Evolutionary conservation across 371 early-diverging fungal genomes (phyloP), one percentile per base, ranked within the genome.

Genomic region (Dichotomocladium elegans): DNA sequence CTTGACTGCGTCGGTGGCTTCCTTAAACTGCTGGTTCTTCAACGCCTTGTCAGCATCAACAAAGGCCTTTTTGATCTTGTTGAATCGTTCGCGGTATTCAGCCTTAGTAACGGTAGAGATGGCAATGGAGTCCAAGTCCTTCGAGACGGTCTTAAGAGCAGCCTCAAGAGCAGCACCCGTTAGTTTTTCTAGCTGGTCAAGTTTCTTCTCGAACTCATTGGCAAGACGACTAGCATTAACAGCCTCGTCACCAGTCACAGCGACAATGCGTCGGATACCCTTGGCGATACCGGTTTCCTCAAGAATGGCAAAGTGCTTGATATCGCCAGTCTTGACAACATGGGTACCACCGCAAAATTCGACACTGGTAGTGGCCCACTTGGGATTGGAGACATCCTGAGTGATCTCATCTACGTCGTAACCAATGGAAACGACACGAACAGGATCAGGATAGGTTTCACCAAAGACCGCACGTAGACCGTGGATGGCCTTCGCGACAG

Each of bases 321-420:
- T 96, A 40, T 98, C 96, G 12, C 86, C 79, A 5, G 99, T 97
- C 76, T 89, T 87, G 26, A 73, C 71, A 29, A 99, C 99, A 65
- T 99, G 99, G 62, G 99, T 98, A 61, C 99, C 99, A 67, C 99
- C 99, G 72, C 99, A 99, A 70, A 99, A 91, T 77, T 99, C 99
- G 48, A 96, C 82, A 43, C 93, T 91, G 60, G 85, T 80, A 29
- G 80, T 74, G 6, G 72, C 69, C 94, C 95, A 96, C 50, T 86
- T 79, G 33, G 81, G 80, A 61, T 95, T 91, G 30, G 79, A 61
- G 1, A 92, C 89, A 64, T 95, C 86, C 51, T 83, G 74, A 26
- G 94, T 77, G 41, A 99, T 79, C 37, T 94, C 93, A 58, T 94
- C 92, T 19, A 98, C 81, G 58, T 88, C 86, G 56, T 83, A 85